Evolutionary conservation across 2,329 filamentous ascomycete genomes (phyloP), one percentile per base, ranked within the genome.

Genomic region (Mycosphaerella sp.): DNA sequence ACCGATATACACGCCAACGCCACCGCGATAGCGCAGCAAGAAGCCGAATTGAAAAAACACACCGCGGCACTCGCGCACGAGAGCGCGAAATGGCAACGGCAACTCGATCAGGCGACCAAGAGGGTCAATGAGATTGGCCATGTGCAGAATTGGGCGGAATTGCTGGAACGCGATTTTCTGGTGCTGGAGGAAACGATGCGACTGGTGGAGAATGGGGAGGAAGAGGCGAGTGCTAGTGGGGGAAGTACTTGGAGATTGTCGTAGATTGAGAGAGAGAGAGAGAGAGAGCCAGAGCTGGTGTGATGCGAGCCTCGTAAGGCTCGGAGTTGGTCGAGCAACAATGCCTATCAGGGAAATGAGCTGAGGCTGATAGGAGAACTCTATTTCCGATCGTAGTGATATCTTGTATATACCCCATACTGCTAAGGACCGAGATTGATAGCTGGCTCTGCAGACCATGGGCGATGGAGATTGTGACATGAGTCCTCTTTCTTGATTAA

Each of bases 91-190:
- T 77, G 87, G 64, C 78, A 76, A 58, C 78, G 78, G 58, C 74
- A 87, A 60, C 81, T 82, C 4, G 78, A 79, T 59, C 77, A 76
- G 52, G 82, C 83, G 32, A 78, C 79, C 41, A 76, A 77, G 58
- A 77, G 77, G 63, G 72, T 91, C 53, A 90, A 89, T 71, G 86
- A 89, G 74, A 74, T 89, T 55, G 86, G 87, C 18, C 84, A 89
- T 65, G 79, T 91, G 64, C 86, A 91, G 75, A 90, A 90, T 68
- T 93, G 87, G 87, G 86, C 87, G 17, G 87, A 93, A 76, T 81
- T 89, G 70, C 74, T 91, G 63, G 87, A 70, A 55, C 59, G 67
- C 10, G 68, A 69, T 32, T 60, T 70, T 27, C 50, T 64, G 39
- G 65, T 70, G 18, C 44, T 69, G 44, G 68, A 70, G 50, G 67